phyloP scores from a whole-genome alignment of 441 rosid species.

The Melastoma candidum region DNA sequence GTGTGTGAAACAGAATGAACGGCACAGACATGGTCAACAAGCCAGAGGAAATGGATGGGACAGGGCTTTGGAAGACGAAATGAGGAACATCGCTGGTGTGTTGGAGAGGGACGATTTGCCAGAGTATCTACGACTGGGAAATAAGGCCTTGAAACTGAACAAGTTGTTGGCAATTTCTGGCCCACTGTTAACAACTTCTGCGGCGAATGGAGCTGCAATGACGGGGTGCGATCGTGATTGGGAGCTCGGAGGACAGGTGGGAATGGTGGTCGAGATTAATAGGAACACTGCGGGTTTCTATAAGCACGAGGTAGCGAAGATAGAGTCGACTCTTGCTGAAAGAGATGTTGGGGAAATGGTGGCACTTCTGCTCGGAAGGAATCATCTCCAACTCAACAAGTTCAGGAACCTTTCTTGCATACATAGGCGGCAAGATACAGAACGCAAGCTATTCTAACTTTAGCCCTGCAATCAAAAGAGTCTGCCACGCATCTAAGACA shows the following conservation, averaged over 20 bases:
- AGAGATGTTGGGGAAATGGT: constrained; percentile 32
- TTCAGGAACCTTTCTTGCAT: constrained; percentile 34
- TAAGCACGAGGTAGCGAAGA: constrained; percentile 36
- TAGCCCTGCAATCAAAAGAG: too few relatives aligned
- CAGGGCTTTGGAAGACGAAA: constrained; percentile 37
- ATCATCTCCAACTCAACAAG: constrained; percentile 51
- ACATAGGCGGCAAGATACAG: constrained; percentile 17
- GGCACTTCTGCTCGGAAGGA: constrained; percentile 62
- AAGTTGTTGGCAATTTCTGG: constrained; percentile 50
- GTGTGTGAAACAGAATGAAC: background rate
- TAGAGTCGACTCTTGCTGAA: constrained; percentile 30
- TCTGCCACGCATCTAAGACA: too few relatives aligned
- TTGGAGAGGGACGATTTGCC: constrained; percentile 46
- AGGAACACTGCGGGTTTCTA: constrained; percentile 62
- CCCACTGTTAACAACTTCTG: constrained; percentile 51
- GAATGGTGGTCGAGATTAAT: constrained; percentile 85
- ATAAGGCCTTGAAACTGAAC: constrained; percentile 38
- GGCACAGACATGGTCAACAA: background rate
- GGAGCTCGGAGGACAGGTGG: constrained; percentile 65
- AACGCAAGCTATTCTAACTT: constrained; percentile 63
- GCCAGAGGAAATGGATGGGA: constrained; percentile 34
- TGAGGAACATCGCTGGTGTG: constrained; percentile 36
- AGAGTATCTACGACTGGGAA: constrained; percentile 53
- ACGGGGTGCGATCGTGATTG: constrained; percentile 18
- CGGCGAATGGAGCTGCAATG: constrained; percentile 40